phyloP scores from a whole-genome alignment of 805 yeast genomes.

The Komagataella populi region DNA sequence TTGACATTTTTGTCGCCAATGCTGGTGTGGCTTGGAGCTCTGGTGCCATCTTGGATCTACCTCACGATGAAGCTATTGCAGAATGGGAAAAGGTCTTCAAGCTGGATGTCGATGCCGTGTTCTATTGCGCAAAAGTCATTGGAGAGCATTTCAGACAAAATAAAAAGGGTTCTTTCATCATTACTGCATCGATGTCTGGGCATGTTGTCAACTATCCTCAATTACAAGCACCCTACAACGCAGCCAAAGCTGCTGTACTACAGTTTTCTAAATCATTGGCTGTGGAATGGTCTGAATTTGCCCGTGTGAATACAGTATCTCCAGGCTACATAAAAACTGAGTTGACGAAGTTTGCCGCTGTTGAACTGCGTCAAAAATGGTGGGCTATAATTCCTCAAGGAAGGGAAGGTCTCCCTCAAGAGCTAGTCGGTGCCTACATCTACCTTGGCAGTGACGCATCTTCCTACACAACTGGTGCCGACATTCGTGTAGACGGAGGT shows the following conservation, averaged over 20 bases:
- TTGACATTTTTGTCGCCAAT: conserved; percentile 78
- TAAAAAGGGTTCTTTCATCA: conserved; percentile 64
- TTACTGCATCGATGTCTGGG: conserved; percentile 86
- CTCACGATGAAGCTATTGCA: conserved; percentile 29
- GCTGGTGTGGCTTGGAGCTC: conserved; percentile 81
- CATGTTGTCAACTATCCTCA: conserved; percentile 82
- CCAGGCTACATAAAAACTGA: conserved; percentile 84
- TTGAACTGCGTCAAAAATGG: conserved; percentile 34
- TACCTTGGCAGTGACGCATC: conserved; percentile 76
- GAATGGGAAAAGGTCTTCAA: conserved; percentile 65
- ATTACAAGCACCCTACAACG: conserved; percentile 74
- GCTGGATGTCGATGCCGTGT: conserved; percentile 70
- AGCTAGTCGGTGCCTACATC: conserved; percentile 67
- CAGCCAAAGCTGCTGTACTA: conserved; percentile 73
- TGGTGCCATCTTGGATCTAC: conserved; percentile 33
- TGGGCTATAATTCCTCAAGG: conserved; percentile 47
- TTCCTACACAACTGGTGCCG: conserved; percentile 68
- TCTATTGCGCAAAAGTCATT: conserved; percentile 61
- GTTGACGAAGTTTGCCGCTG: conserved; percentile 34
- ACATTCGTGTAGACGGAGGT: conserved; percentile 71
- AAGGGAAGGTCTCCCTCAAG: conserved; percentile 61
- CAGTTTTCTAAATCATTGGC: conserved; percentile 72
- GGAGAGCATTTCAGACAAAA: conserved; percentile 65
- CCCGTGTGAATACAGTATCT: conserved; percentile 70
- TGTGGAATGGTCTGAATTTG: conserved; percentile 81